Conservation (phyloP, 1,139 yeast genomes). For the Candida pseudoviswanathii region DNA sequence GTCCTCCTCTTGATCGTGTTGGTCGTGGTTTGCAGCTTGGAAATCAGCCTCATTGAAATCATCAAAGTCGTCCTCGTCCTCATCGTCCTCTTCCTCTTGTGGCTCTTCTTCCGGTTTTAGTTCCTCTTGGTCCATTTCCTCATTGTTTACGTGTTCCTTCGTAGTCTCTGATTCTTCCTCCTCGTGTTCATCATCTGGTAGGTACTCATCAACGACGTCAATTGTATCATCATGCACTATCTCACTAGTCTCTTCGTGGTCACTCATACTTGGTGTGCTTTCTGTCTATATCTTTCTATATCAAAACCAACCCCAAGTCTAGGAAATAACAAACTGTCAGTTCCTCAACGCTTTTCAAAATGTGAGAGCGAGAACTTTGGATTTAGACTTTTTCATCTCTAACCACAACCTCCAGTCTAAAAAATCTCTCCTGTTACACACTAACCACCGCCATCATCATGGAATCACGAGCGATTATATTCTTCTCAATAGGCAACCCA, state of each 20-base stretch:
- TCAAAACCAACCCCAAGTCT: no score
- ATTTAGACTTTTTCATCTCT: neutral
- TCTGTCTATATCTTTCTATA: no score
- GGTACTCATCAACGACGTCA: neutral
- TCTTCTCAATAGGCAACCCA: constrained; percentile 48
- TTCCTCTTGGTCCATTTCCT: constrained; percentile 6
- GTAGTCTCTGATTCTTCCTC: constrained; percentile 4
- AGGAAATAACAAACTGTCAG: neutral
- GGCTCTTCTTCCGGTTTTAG: constrained; percentile 5
- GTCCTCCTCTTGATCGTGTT: neutral
- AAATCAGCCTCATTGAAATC: constrained; percentile 13
- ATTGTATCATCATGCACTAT: neutral
- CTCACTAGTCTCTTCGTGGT: neutral
- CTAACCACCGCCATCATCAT: neutral
- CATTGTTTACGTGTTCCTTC: constrained; percentile 1
- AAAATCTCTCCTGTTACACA: neutral
- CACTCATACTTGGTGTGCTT: neutral
- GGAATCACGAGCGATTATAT: constrained; percentile 18
- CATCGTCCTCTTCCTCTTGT: constrained; percentile 4
- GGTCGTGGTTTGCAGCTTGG: constrained; percentile 1
- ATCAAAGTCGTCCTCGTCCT: constrained; percentile 11
- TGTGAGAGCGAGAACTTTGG: neutral
- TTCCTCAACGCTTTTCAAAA: neutral
- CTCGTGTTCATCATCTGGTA: constrained; percentile 4
- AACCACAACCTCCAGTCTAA: neutral